These are phyloP conservation scores for Trypanosoma rangeli DNA, from an alignment of 208 protist species.

Conservation along the genomic window DNA sequence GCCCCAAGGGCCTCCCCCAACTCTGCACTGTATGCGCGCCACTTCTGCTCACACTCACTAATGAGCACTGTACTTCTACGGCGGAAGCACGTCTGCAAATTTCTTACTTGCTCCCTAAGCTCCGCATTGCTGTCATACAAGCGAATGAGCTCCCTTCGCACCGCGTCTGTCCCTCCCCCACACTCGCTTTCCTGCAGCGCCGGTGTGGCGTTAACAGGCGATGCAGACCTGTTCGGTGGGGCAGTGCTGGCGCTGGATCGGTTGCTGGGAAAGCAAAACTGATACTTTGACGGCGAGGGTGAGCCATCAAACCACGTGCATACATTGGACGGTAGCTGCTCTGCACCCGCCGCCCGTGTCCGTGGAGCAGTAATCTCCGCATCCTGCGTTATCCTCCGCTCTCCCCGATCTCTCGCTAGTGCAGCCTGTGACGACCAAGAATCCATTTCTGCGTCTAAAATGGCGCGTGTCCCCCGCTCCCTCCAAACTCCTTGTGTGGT, in stretches of 20 bases:
- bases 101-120: constrained; percentile 6
- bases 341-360: background rate
- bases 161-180: background rate
- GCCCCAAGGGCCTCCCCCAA: background rate
- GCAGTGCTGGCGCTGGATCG: constrained; percentile 22
- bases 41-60: background rate
- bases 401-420: background rate
- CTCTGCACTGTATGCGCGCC: constrained; percentile 3
- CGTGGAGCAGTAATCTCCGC: background rate
- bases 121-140: constrained; percentile 19
- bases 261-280: constrained; percentile 28
- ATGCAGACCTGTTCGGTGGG: constrained; percentile 16
- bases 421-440: background rate
- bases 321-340: background rate
- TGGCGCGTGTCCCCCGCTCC: no score
- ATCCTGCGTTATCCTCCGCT: background rate
- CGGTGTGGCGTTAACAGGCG: background rate
- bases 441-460: background rate
- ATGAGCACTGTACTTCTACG: background rate
- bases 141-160: constrained; percentile 20
- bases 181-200: background rate
- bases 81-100: background rate
- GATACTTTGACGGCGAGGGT: background rate
- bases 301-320: constrained; percentile 18
- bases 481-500: no score